A percentile compares a stretch with the other conserved stretches of the same genome.
phyloP scores from a whole-genome alignment of 495 filamentous ascomycete genomes.

The Neurospora sublineolata region DNA sequence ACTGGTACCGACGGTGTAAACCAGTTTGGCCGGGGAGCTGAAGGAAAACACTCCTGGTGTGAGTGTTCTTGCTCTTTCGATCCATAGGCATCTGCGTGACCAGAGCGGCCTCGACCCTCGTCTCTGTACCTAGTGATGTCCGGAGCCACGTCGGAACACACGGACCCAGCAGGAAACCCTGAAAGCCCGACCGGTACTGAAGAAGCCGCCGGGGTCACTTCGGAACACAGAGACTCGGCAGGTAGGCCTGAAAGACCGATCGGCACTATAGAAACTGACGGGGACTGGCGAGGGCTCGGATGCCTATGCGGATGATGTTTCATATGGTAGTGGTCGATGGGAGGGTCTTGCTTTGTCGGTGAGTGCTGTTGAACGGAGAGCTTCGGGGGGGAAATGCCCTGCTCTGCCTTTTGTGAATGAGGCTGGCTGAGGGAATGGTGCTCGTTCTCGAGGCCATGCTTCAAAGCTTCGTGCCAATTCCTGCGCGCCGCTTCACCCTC shows the following conservation, averaged over 20 bases:
- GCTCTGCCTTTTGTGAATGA: neutral
- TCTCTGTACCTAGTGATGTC: neutral
- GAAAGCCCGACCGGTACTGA: neutral
- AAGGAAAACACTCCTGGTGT: neutral
- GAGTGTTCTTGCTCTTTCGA: neutral
- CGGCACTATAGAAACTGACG: neutral
- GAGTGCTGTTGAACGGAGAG: neutral
- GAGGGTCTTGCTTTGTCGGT: fast-evolving
- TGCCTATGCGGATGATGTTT: neutral
- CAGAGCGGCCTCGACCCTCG: neutral
- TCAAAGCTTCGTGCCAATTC: neutral
- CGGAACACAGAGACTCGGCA: neutral
- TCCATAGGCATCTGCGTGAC: neutral
- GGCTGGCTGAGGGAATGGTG: neutral
- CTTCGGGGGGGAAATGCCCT: neutral
- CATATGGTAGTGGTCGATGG: neutral
- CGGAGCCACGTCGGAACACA: neutral
- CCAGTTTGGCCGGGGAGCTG: neutral
- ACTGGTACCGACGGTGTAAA: too few species aligned
- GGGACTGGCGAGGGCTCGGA: fast-evolving
- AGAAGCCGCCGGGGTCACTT: neutral
- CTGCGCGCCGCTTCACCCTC: neutral
- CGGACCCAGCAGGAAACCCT: neutral
- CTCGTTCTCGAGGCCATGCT: neutral
- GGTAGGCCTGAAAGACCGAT: neutral